These are phyloP conservation scores for Quercus suber DNA, from an alignment of 306 rosid genomes.

Conservation along the genomic window DNA sequence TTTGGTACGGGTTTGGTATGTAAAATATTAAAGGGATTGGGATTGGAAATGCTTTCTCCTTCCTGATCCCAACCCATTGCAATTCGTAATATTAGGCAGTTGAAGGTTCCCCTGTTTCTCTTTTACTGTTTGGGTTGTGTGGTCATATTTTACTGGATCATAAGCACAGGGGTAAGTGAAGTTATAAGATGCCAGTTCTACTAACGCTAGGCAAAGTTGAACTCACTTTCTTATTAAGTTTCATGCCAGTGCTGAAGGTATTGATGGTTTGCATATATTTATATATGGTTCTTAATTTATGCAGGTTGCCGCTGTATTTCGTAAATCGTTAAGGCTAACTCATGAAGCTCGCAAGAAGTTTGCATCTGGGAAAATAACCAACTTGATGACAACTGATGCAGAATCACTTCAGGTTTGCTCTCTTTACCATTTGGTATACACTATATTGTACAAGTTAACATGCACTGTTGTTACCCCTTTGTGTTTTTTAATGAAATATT, in stretches of 20 bases:
- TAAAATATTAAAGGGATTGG: too few species aligned
- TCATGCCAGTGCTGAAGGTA: slow-evolving; percentile 18
- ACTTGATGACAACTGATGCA: slow-evolving; percentile 95
- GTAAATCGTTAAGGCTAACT: slow-evolving; percentile 91
- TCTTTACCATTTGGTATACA: slow-evolving; percentile 5
- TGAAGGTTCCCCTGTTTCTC: not conserved
- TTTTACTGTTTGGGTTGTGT: not conserved
- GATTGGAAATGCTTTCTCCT: too few species aligned
- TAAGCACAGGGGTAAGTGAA: not conserved
- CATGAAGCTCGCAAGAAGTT: slow-evolving; percentile 95
- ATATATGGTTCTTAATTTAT: slow-evolving; percentile 11
- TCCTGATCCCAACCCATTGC: too few species aligned
- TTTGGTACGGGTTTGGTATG: too few species aligned
- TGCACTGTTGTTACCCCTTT: too few species aligned
- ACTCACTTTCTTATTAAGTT: slow-evolving; percentile 6
- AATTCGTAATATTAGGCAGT: not conserved
- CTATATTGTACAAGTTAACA: not conserved
- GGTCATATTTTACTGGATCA: not conserved
- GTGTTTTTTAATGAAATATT: too few species aligned
- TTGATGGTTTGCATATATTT: slow-evolving; percentile 11
- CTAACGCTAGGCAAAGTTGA: not conserved
- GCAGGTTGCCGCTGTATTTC: slow-evolving; percentile 93
- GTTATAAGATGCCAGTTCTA: not conserved
- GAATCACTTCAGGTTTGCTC: slow-evolving; percentile 80
- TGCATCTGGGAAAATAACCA: slow-evolving; percentile 91